These are phyloP conservation scores for Porcisia deanei DNA, from an alignment of 208 protist species.

Conservation along the genomic window DNA sequence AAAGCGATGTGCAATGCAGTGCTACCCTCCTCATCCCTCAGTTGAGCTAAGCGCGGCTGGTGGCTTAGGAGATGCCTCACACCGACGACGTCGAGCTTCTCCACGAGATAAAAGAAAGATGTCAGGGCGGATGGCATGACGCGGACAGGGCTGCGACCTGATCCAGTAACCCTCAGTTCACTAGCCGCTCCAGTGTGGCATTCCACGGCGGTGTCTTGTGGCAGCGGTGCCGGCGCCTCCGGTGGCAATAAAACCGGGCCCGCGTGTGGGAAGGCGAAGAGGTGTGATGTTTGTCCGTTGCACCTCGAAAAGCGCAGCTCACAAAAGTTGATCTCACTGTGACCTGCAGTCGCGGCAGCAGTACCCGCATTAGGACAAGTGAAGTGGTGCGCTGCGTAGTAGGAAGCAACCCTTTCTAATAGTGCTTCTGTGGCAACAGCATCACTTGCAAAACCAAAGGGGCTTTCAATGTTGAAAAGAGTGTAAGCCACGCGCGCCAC, in stretches of 20 bases:
- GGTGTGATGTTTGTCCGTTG: background rate
- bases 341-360: background rate
- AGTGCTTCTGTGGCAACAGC: background rate
- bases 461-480: conserved; percentile 10
- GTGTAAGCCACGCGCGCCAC: conserved; percentile 14
- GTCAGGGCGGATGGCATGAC: conserved; percentile 44
- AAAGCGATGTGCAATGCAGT: conserved; percentile 60
- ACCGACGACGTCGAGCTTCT: conserved; percentile 54
- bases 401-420: background rate
- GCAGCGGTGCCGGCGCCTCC: background rate
- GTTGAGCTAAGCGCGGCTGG: conserved; percentile 26
- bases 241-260: background rate
- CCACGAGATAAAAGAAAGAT: conserved; percentile 62
- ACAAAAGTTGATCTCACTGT: background rate
- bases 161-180: background rate
- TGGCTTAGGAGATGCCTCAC: conserved; percentile 44
- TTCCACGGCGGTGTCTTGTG: background rate
- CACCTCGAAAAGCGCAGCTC: conserved; percentile 1
- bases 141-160: background rate
- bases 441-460: background rate
- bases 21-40: conserved; percentile 61
- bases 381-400: conserved; percentile 1
- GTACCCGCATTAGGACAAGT: background rate
- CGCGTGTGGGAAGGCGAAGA: conserved; percentile 8
- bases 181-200: background rate